phyloP scores from a whole-genome alignment of 2,329 filamentous ascomycete genomes.

The Colletotrichum plurivorum region DNA sequence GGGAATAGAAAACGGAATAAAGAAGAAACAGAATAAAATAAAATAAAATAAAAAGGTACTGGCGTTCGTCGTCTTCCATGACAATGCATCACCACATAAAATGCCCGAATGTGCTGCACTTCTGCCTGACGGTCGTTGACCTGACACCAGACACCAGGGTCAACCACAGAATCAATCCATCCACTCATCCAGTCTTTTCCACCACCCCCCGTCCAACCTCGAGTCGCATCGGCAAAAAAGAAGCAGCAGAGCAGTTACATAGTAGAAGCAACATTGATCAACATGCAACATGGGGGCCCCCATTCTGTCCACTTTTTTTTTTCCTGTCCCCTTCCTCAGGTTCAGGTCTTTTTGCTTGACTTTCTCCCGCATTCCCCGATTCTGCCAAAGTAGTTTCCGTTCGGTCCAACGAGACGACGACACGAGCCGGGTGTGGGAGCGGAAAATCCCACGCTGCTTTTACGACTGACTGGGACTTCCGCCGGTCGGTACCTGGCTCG shows the following conservation, averaged over 20 bases:
- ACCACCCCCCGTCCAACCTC: neutral
- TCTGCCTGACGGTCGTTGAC: slow-evolving; percentile 56
- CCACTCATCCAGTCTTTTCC: neutral
- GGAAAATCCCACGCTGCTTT: slow-evolving; percentile 37
- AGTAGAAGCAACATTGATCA: slow-evolving; percentile 30
- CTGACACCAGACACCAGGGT: slow-evolving; percentile 41
- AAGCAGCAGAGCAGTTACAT: neutral
- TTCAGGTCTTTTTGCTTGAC: too few species aligned
- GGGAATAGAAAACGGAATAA: slow-evolving; percentile 4
- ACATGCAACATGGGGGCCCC: slow-evolving; percentile 6
- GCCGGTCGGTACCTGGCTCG: neutral
- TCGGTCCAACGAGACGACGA: slow-evolving; percentile 38
- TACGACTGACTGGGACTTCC: neutral
- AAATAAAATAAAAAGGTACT: slow-evolving; percentile 29
- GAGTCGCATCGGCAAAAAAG: slow-evolving; percentile 11
- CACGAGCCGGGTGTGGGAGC: slow-evolving; percentile 34
- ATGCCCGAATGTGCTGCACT: slow-evolving; percentile 61
- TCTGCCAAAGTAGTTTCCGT: slow-evolving; percentile 17
- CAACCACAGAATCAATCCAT: slow-evolving; percentile 17
- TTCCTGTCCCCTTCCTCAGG: too few species aligned
- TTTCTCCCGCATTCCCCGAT: slow-evolving; percentile 29
- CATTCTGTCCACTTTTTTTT: neutral
- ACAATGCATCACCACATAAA: slow-evolving; percentile 67
- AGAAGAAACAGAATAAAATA: slow-evolving; percentile 39
- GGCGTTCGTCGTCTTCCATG: slow-evolving; percentile 49